Evolutionary conservation across 192 early-diverging fungal genomes (phyloP), one percentile per base, ranked within the genome.

Genomic region (Gamsiella multidivaricata): DNA sequence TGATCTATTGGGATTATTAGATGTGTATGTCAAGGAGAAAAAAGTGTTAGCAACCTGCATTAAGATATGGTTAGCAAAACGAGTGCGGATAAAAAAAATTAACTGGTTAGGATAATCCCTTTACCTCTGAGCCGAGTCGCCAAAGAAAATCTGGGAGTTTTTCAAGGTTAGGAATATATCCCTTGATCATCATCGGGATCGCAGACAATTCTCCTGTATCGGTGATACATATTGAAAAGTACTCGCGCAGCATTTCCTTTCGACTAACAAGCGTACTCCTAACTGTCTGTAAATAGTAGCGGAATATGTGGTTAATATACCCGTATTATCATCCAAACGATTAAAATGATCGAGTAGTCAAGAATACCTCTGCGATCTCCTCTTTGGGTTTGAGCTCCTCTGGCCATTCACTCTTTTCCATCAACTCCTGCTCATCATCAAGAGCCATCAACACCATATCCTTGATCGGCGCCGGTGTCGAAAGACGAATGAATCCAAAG

Each of bases 71-170:
- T n/a, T n/a, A n/a, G n/a, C n/a, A n/a, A 43, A 54, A 69, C 31
- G 51, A 45, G 31, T 50, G 37, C 39, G 22, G 18, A 39, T 25
- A 46, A 23, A 15, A n/a, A n/a, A n/a, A n/a, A n/a, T n/a, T n/a
- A n/a, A n/a, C n/a, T n/a, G n/a, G n/a, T n/a, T n/a, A n/a, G n/a
- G n/a, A n/a, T n/a, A n/a, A n/a, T n/a, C n/a, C n/a, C n/a, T 51
- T 49, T 79, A 92, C 91, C 80, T 92, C 90, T 9, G 87, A 91
- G 0, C 91, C 91, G 8, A 97, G 73, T 15, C 93, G 85, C 63
- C 95, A 82, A 20, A 96, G 81, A 73, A 98, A 96, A 20, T 88
- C 70, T 2, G 96, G 94, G 39, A 97, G 76, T 59, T 98, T 98
- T 53, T 91, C 88, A 39, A 95, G 82, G 69, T 92, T 89, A 4